Base-by-base conservation (phyloP, 2,329 filamentous ascomycete genomes). In the Cladophialophora carrionii region DNA sequence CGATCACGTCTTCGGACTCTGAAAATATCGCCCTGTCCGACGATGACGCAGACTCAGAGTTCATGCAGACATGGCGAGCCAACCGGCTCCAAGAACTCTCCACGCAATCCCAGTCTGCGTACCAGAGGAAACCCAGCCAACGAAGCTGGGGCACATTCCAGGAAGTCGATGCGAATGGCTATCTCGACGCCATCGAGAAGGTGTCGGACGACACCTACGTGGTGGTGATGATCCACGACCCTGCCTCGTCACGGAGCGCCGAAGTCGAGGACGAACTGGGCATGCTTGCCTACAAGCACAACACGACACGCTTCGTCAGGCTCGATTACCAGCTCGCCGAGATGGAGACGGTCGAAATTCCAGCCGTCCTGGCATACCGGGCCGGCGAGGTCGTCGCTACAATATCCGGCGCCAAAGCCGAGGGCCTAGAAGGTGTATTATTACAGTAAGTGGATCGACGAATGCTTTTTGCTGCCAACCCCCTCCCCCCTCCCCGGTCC, bases 181-280 rank as follows among this genome's bases (percentile, higher is more conserved):
- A 96, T 73, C 84, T 99, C n/a, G 93, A 98, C 77, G 93, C 94
- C 62, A 92, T 98, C 71, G 95, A 99, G 80, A 95, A 92, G 78
- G 91, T 94, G 4, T 83, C 87, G 46, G 79, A 88, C 55, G 90
- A 94, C 54, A 94, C 91, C 0, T 85, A 90, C 3, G 93, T 98
- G 1, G 90, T 97, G 2, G 95, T 99, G 31, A 96, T 94, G 79
- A 92, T 99, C 70, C 95, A 92, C 77, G 92, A 97, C 74, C 85
- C 90, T 67, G 85, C 90, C 90, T 96, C 90, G 66, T 84, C 89
- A 63, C 88, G 94, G 69, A 96, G 91, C 54, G 81, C 85, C 49
- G 85, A 91, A 63, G 89, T 97, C 66, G 91, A 96, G 76, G 84
- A 87, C 48, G 92, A 90, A 58, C 83, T 99, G 72, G 80, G 83